Evolutionary conservation across 2,329 filamentous ascomycete species (phyloP).

Genomic region (Moelleriella libera): DNA sequence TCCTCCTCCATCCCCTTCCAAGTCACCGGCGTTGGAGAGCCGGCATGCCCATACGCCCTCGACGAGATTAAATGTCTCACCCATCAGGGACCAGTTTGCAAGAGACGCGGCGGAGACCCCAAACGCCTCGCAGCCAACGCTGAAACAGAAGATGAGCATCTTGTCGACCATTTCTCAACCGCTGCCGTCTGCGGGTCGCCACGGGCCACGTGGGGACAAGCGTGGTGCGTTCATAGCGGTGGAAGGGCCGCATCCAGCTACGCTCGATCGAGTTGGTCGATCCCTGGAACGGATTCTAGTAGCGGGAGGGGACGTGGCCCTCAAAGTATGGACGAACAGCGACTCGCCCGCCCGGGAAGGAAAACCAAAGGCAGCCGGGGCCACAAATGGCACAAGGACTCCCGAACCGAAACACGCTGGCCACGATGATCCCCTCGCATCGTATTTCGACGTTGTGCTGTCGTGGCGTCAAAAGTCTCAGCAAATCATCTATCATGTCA

Average conservation of each 20-base stretch:
- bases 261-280: conserved; percentile 42
- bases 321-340: conserved; percentile 30
- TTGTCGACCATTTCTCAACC: conserved; percentile 65
- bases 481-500: conserved; percentile 47
- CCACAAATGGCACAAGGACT: neutral
- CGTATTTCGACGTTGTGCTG: conserved; percentile 51
- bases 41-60: conserved; percentile 13
- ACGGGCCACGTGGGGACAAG: conserved; percentile 19
- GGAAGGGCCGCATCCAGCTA: conserved; percentile 52
- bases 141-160: conserved; percentile 62
- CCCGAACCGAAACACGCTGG: neutral
- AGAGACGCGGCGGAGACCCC: conserved; percentile 18
- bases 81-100: conserved; percentile 1
- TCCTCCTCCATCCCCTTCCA: conserved; percentile 14
- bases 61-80: conserved; percentile 10
- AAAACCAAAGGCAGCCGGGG: neutral
- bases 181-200: conserved; percentile 26
- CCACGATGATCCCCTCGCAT: conserved; percentile 29
- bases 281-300: conserved; percentile 51
- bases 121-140: conserved; percentile 38
- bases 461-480: conserved; percentile 61
- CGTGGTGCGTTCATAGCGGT: conserved; percentile 75
- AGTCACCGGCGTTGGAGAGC: conserved; percentile 11
- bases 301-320: conserved; percentile 22
- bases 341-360: neutral